These are phyloP conservation scores for Gonium pectorale DNA, from an alignment of 139 green algal species.

Conservation along the genomic window DNA sequence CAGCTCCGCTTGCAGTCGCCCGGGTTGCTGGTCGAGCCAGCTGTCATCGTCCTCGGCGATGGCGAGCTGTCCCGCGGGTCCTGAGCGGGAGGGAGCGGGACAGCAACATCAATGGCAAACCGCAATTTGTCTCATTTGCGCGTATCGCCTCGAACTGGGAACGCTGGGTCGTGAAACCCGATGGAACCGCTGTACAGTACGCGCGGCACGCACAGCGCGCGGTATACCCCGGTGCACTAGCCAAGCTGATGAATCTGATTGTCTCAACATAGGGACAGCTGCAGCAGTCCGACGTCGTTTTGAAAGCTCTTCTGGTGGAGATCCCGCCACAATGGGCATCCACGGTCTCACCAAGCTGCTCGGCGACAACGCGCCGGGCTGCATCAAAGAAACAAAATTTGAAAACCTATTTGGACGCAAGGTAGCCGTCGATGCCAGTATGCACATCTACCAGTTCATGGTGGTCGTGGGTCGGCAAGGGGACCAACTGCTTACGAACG, in stretches of 20 bases:
- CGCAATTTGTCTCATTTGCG: no score
- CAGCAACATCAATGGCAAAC: no score
- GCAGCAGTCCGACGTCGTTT: no score
- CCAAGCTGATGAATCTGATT: no score
- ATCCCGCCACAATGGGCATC: conserved; percentile 69
- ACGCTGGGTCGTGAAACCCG: no score
- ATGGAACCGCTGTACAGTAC: no score
- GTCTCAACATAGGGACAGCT: no score
- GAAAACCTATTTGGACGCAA: conserved; percentile 97
- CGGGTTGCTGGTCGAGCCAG: conserved; percentile 35
- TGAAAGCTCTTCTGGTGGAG: background rate
- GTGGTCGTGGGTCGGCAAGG: conserved; percentile 72
- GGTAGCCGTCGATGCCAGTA: conserved; percentile 97
- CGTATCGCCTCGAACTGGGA: no score
- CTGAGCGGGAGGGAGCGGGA: no score
- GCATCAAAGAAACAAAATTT: conserved; percentile 91
- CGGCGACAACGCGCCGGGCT: conserved; percentile 85
- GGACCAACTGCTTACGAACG: conserved; percentile 89
- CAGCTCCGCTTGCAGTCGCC: conserved; percentile 46
- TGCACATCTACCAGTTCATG: conserved; percentile 99
- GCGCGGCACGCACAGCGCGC: no score
- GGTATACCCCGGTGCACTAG: no score
- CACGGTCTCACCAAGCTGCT: conserved; percentile 96
- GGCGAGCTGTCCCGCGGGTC: no score
- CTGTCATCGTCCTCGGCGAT: conserved; percentile 45